Evolutionary conservation across 805 yeast species (phyloP), one percentile per base, ranked within the genome.

Genomic region (Starmera pachycereana): DNA sequence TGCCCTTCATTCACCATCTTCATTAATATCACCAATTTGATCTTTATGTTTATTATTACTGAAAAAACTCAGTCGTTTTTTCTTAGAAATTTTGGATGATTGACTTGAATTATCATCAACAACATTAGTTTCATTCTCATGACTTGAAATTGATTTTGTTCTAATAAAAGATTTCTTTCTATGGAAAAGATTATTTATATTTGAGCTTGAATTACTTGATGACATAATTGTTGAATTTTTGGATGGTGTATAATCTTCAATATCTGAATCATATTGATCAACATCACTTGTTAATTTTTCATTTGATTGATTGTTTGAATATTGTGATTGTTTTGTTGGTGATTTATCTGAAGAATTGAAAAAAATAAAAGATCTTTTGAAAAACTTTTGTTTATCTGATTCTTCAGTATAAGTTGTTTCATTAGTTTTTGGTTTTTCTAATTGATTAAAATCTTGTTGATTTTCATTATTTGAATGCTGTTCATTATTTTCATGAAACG

Each of bases 311-410:
- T 44, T 45, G 12, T 38, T 7, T 29, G 44, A 29, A 8, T 32
- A 32, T 8, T 32, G 29, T 14, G 16, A 10, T 32, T 41, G 40
- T 39, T 49, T 50, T 11, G 44, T 37, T 19, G 56, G 55, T 0
- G 57, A 51, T 35, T 44, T 48, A 8, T 46, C 44, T 33, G 18
- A 16, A 22, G 27, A 22, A 22, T 22, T 22, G 60, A 49, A 66
- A 57, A 34, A 65, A 61, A 8, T 66, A 60, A 18, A 18, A 29
- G 9, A 35, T 45, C 2, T 54, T 53, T 18, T 12, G 9, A 11
- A 25, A 12, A 19, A 19, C 8, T 31, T n/a, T 33, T 16, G 25
- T 12, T 30, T 30, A 30, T 30, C 14, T 13, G 32, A 30, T n/a
- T 30, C 32, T 13, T 30, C 12, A 12, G 22, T 18, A 3, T 13